Percentiles rank a stretch among this genome's conserved stretches.
phyloP scores from a whole-genome alignment of 352 stramenopile genomes.

The Phytophthora uliginosa region DNA sequence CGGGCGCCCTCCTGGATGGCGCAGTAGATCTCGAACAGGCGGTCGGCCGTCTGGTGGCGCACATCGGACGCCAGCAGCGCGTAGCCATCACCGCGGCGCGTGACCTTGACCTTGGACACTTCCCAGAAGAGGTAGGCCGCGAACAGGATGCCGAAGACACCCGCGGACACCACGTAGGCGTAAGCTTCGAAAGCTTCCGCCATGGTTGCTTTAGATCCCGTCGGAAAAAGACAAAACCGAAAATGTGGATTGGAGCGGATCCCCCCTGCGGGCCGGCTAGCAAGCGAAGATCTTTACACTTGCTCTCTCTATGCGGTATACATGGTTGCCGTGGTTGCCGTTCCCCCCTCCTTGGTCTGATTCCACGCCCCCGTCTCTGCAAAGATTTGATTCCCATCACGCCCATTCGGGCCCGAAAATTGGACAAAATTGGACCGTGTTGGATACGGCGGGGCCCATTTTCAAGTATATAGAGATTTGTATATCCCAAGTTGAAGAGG shows the following conservation, averaged over 20 bases:
- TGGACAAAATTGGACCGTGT: constrained; percentile 15
- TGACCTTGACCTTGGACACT: constrained; percentile 92
- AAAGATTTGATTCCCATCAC: constrained; percentile 36
- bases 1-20: constrained; percentile 98
- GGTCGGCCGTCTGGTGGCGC: constrained; percentile 86
- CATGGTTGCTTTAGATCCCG: constrained; percentile 46
- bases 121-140: constrained; percentile 90
- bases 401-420: constrained; percentile 1
- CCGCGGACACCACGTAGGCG: constrained; percentile 68
- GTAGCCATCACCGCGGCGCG: constrained; percentile 86
- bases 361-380: constrained; percentile 6
- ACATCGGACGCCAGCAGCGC: constrained; percentile 78
- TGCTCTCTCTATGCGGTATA: constrained; percentile 50
- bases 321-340: constrained; percentile 29
- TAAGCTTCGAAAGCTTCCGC: constrained; percentile 68
- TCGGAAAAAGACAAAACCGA: constrained; percentile 58
- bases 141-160: constrained; percentile 87
- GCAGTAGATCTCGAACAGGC: constrained; percentile 94
- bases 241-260: constrained; percentile 43
- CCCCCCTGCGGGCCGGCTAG: constrained; percentile 2
- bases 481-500: constrained; percentile 32
- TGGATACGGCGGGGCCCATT: constrained; percentile 23
- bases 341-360: constrained; percentile 21
- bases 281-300: constrained; percentile 39
- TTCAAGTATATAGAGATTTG: constrained; percentile 23